A percentile compares a stretch with the other conserved stretches of the same genome.
These are phyloP conservation scores for Lentinula raphanica DNA, from an alignment of 768 basidiomycete genomes.

Conservation along the genomic window DNA sequence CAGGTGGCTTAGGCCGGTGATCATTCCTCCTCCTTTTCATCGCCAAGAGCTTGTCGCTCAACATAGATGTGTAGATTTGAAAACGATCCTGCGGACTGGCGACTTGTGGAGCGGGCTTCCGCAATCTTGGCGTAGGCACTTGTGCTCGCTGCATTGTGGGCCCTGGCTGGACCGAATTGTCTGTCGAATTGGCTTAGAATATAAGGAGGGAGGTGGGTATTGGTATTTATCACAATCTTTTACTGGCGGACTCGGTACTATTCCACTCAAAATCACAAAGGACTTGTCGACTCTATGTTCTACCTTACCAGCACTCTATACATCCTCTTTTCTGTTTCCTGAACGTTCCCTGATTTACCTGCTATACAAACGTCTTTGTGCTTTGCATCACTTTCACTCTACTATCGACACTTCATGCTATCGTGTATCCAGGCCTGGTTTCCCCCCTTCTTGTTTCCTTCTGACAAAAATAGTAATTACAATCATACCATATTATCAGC, in stretches of 20 bases:
- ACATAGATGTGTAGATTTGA: constrained; percentile 5
- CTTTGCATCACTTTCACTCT: not conserved
- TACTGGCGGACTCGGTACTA: not conserved
- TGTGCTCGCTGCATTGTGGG: not conserved
- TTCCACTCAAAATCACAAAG: not conserved
- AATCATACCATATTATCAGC: not conserved
- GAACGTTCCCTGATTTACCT: not conserved
- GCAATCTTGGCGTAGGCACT: not conserved
- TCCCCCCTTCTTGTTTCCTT: not conserved
- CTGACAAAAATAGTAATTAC: not conserved
- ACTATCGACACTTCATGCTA: not conserved
- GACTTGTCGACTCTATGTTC: too few relatives aligned
- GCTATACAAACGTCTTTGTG: not conserved
- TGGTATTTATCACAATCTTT: not conserved
- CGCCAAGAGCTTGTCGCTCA: constrained; percentile 1
- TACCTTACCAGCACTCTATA: not conserved
- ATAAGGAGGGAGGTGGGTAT: not conserved
- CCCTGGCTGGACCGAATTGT: too few relatives aligned
- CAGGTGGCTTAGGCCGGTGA: constrained; percentile 6
- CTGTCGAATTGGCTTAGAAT: not conserved
- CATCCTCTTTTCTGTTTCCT: not conserved
- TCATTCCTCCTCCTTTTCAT: constrained; percentile 5
- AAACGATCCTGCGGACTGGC: not conserved
- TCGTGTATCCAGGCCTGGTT: not conserved
- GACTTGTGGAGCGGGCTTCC: not conserved